These are phyloP conservation scores for Pezicula rhizophila DNA, from an alignment of 2,329 filamentous ascomycete species.

Conservation along the genomic window DNA sequence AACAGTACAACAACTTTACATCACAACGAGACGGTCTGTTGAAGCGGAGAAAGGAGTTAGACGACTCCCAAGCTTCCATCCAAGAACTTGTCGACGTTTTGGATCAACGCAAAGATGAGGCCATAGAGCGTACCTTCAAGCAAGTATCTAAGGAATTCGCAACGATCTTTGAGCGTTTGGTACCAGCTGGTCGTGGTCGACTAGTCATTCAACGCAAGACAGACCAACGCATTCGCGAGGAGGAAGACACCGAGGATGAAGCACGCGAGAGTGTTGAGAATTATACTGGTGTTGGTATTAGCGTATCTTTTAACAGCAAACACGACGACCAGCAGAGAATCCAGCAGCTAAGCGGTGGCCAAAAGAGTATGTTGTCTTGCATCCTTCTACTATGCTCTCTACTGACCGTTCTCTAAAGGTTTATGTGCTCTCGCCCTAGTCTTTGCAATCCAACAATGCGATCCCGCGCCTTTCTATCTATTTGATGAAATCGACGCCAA, in stretches of 20 bases:
- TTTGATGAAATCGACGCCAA: conserved; percentile 99
- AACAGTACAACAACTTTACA: conserved; percentile 97
- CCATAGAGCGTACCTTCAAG: conserved; percentile 96
- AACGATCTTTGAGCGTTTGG: conserved; percentile 88
- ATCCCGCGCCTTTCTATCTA: conserved; percentile 96
- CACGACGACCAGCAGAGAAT: conserved; percentile 97
- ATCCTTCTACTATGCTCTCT: conserved; percentile 12
- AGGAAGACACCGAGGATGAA: conserved; percentile 66
- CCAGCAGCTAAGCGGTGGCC: conserved; percentile 91
- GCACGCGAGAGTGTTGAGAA: conserved; percentile 76
- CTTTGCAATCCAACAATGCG: conserved; percentile 97
- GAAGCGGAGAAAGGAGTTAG: conserved; percentile 78
- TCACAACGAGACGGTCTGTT: conserved; percentile 82
- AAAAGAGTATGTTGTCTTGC: conserved; percentile 69
- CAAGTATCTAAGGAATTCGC: conserved; percentile 93
- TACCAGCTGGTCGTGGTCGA: conserved; percentile 85
- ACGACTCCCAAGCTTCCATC: conserved; percentile 79
- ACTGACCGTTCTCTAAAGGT: conserved; percentile 42
- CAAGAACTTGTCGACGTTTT: conserved; percentile 87
- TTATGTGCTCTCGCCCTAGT: conserved; percentile 95
- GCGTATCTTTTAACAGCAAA: conserved; percentile 97
- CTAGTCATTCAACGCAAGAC: conserved; percentile 89
- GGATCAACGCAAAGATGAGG: conserved; percentile 94
- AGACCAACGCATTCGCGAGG: conserved; percentile 59
- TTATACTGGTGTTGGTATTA: conserved; percentile 93